Evolutionary conservation across 1,139 yeast genomes (phyloP), one percentile per base, ranked within the genome.

Genomic region (Yamadazyma buinensis): DNA sequence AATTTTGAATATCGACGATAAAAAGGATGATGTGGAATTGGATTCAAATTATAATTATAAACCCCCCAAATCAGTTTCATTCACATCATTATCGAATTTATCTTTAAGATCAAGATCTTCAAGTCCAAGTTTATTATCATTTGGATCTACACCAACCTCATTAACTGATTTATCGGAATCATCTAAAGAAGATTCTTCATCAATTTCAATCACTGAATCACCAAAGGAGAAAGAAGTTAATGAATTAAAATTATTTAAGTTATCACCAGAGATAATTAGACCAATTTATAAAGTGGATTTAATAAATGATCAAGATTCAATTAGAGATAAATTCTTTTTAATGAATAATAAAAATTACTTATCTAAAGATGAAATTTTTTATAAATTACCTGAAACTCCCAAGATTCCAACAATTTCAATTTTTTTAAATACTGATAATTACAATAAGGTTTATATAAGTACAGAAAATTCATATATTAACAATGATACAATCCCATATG

Each of bases 211-310:
- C 12, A 39, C n/a, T 26, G 27, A 26, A 20, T 42, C 30, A 9
- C 23, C 26, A 5, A 30, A 29, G 17, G 33, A 36, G 8, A 33
- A 29, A 3, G 11, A 23, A 8, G 26, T n/a, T 12, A 15, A 15
- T 6, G 20, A 32, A 26, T 13, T 15, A 5, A 8, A 20, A 14
- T 51, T 74, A 22, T 51, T 62, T 28, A 56, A 53, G 24, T 50
- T 64, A 11, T 68, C 75, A 1, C 79, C 80, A 2, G 75, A 72
- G 26, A 59, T 74, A 6, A 51, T 62, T 11, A 52, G 75, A 28
- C 79, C 78, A 8, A 45, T 61, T 12, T 71, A 59, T 49, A 71
- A 67, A 46, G 73, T 74, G 49, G 77, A 73, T 31, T 52, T 75
- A 24, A 55, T 65, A 3, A 50, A 67, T 29, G 74, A 72, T 38